These are phyloP conservation scores for Cynanchum wilfordii DNA, from an alignment of 257 asterid species.

Conservation along the genomic window DNA sequence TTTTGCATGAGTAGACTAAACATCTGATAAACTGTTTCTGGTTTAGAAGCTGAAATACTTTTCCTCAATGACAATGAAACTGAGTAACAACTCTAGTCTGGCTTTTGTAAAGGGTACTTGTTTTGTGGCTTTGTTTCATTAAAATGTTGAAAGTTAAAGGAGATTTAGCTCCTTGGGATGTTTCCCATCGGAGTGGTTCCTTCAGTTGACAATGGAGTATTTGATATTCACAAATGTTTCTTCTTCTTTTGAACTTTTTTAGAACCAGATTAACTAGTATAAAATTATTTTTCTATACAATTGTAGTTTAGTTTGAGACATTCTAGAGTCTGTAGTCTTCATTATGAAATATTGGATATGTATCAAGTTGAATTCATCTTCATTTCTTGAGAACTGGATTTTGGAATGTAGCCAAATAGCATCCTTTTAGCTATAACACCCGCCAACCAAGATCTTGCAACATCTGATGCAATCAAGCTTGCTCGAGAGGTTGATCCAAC, in stretches of 20 bases:
- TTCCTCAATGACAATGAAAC: neutral
- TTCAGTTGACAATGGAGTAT: neutral
- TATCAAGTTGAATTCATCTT: conserved; percentile 4
- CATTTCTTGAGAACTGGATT: neutral
- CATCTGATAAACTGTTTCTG: neutral
- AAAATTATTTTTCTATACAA: neutral
- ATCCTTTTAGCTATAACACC: conserved; percentile 46
- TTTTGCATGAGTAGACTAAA: neutral
- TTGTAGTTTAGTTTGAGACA: neutral
- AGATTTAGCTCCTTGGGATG: neutral
- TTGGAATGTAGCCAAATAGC: conserved; percentile 33
- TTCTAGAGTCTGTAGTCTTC: neutral
- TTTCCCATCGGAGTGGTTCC: neutral
- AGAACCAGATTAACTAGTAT: neutral
- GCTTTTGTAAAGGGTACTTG: neutral
- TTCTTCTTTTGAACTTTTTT: neutral
- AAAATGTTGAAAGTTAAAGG: neutral
- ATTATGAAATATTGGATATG: neutral
- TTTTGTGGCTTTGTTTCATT: neutral
- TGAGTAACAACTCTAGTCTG: neutral
- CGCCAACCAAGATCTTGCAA: conserved; percentile 49
- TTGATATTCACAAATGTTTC: neutral
- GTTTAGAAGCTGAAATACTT: neutral
- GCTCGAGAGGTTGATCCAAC: conserved; percentile 47
- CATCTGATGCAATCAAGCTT: conserved; percentile 45